Base-by-base conservation (phyloP, 176 grass and related monocot species). In the Lolium rigidum region DNA sequence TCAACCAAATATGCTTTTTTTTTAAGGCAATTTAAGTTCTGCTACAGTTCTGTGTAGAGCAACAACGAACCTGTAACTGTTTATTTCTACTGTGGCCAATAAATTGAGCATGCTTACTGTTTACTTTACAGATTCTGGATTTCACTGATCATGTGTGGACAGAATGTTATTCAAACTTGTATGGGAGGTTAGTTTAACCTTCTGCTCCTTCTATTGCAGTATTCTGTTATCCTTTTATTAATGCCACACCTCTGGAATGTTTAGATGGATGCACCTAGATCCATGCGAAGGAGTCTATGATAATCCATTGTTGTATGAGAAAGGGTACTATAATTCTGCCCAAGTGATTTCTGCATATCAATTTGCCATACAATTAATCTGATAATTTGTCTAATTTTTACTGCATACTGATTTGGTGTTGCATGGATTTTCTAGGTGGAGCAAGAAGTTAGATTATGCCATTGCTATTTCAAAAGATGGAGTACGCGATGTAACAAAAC, bases 241-340 rank as follows among this genome's bases (percentile, higher is more conserved):
- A 84, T 91, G 49, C 6, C 21, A 56, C 75, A 63, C 35, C 82
- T 85, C 47, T 92, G 83, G 55, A 72, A 86, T 90, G 51, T 95
- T 28, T 81, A 99, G 97, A 85, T 99, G 97, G 94, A 99, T 99
- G 92, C 97, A 99, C 91, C 92, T 99, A 59, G 97, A 99, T 94
- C 94, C 97, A 78, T 96, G 97, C 6, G 94, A 99, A 90, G 94
- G 97, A 87, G 64, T 84, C 74, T 99, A 94, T 88, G 92, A 99
- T 86, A 92, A 99, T 82, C 97, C 97, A 46, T 63, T 99, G 48
- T 79, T 96, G 74, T 99, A 99, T 73, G 94, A 99, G 89, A 94
- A 99, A 80, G 92, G 97, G 94, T 99, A 95, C 72, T 56, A 20
- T 68, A 39, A 72, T 70, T 31, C 16, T 84, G 14, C 13, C n/a